Conservation (phyloP, 192 early-diverging fungal species). For the Chytriomyces hyalinus region DNA sequence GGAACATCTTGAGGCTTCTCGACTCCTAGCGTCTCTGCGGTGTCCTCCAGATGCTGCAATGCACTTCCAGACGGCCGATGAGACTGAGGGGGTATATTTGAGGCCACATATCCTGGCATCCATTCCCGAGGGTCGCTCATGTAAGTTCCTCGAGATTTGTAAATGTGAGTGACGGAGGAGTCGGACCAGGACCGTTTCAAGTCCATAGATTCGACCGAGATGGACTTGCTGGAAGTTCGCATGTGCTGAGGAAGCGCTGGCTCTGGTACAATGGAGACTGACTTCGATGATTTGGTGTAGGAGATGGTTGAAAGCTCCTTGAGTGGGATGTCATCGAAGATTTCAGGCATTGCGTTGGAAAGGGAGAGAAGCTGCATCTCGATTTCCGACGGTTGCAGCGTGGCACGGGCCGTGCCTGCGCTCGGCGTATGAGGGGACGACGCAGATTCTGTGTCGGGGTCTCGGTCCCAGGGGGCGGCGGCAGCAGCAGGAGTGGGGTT, state of each 20-base stretch:
- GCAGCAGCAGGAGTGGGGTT: neutral
- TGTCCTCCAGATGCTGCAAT: neutral
- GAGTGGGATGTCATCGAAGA: too few relatives aligned
- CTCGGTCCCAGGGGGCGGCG: too few relatives aligned
- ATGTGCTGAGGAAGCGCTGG: neutral
- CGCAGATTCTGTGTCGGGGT: too few relatives aligned
- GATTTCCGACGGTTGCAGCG: too few relatives aligned
- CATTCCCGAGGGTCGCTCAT: neutral
- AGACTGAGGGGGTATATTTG: neutral
- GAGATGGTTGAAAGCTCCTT: too few relatives aligned
- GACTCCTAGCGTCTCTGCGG: neutral
- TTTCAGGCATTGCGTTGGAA: too few relatives aligned
- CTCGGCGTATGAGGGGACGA: too few relatives aligned
- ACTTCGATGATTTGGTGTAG: too few relatives aligned
- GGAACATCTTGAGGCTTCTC: slow-evolving; percentile 4
- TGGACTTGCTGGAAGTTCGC: neutral
- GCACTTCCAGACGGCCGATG: neutral
- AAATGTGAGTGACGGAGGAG: neutral
- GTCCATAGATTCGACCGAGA: neutral
- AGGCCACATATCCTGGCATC: neutral
- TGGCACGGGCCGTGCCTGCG: too few relatives aligned
- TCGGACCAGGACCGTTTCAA: neutral
- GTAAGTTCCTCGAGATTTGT: neutral
- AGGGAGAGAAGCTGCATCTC: too few relatives aligned
- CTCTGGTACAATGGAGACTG: too few relatives aligned